Evolutionary conservation across 768 basidiomycete species (phyloP), one percentile per base, ranked within the genome.

Genomic region (Punctularia strigosozonata): DNA sequence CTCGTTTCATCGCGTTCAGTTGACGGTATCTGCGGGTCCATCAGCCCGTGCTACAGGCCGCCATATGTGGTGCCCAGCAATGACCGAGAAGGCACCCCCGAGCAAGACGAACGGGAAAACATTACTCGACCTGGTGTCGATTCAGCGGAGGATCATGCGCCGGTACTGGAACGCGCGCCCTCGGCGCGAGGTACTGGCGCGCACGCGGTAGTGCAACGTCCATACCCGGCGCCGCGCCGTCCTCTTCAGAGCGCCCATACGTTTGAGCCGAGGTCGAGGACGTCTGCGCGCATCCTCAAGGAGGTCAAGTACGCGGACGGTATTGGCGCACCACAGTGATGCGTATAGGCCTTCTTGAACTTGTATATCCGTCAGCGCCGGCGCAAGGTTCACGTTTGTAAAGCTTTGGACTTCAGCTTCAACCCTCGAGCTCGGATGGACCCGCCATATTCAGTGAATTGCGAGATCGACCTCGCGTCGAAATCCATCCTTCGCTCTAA

Each of bases 21-120:
- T 10, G 13, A 34, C 33, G 10, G 18, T 30, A 23, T 12, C 39
- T 6, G n/a, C 32, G 12, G 33, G 7, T 10, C 28, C 28, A 20
- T 34, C 19, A 69, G 83, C 36, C 72, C 73, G 5, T 77, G 86
- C 49, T 71, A 75, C 38, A 57, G 5, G 46, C 47, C n/a, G 46
- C 46, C 26, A 8, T 8, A 28, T 8, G 26, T 8, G 26, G 26
- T 8, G 15, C 26, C 15, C 10, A 8, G 26, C 15, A 15, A 28
- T 8, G 10, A 15, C 26, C 10, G 26, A 15, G 10, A 15, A 28
- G 26, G 15, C 15, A 28, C 26, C 10, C 23, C 31, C 17, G 25
- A 30, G 17, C 46, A 47, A 26, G 48, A 49, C 6, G 48, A 49
- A 33, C 47, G 44, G 25, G 48, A 49, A 39, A 47, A 47, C 13